Evolutionary conservation across 495 filamentous ascomycete species (phyloP).

Genomic region (Penicillium psychrofluorescens): DNA sequence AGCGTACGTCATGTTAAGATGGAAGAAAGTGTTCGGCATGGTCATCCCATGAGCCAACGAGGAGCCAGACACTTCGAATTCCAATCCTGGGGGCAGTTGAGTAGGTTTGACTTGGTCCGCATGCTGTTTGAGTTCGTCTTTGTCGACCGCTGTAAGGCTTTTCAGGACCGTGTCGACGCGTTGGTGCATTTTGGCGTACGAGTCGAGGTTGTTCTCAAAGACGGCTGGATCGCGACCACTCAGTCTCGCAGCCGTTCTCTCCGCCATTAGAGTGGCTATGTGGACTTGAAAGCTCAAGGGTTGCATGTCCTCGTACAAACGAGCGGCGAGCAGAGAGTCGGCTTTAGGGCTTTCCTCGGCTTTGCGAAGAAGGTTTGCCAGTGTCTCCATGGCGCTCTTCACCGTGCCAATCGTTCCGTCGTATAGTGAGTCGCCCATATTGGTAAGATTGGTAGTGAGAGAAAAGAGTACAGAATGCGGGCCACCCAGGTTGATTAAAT

Average conservation of each 20-base stretch:
- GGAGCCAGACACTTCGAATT: slow-evolving; percentile 11
- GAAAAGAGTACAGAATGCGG: too few relatives aligned
- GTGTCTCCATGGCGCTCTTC: too few relatives aligned
- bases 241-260: slow-evolving; percentile 19
- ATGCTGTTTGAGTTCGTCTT: slow-evolving; percentile 27
- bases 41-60: slow-evolving; percentile 30
- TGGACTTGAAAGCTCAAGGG: slow-evolving; percentile 41
- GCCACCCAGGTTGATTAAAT: too few relatives aligned
- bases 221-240: slow-evolving; percentile 13
- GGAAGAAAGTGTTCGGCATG: slow-evolving; percentile 54
- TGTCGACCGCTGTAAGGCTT: slow-evolving; percentile 27
- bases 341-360: background rate
- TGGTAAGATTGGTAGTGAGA: too few relatives aligned
- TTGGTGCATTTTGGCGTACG: slow-evolving; percentile 31
- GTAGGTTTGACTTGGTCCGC: slow-evolving; percentile 18
- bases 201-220: slow-evolving; percentile 27
- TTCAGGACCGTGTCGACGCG: slow-evolving; percentile 33
- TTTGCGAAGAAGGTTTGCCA: too few relatives aligned
- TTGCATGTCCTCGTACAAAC: slow-evolving; percentile 36
- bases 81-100: slow-evolving; percentile 8
- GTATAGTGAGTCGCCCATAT: too few relatives aligned
- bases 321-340: background rate
- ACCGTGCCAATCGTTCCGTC: too few relatives aligned
- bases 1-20: slow-evolving; percentile 45
- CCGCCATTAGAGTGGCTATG: slow-evolving; percentile 19